Evolutionary conservation across 495 filamentous ascomycete species (phyloP), one percentile per base, ranked within the genome.

Genomic region (Cercophora samala): DNA sequence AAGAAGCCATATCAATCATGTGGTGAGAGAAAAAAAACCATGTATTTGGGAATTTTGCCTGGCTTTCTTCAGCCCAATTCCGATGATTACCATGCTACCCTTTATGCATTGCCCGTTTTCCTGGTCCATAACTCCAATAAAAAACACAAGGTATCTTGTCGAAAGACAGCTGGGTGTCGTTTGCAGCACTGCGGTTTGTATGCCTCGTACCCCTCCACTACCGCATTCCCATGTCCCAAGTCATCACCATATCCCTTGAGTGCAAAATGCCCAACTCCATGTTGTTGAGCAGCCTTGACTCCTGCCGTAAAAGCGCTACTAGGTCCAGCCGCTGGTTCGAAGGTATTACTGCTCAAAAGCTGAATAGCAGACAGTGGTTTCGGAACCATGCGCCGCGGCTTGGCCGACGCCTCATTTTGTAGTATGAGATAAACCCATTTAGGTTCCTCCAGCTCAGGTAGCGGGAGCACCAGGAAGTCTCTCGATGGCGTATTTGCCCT

Each of bases 401-500:
- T 46, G 37, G 37, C 37, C 37, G 37, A 46, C 37, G 37, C 37
- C 37, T 46, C 11, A 46, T 46, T 13, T 46, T 13, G 37, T 46
- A 46, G 37, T 46, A 46, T 46, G 37, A n/a, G 32, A 60, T n/a
- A 22, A 37, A 60, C 37, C n/a, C 60, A 64, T 60, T n/a, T 53
- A 29, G 24, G 42, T 52, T n/a, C 32, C 8, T 62, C 58, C 0
- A 22, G 26, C 22, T 73, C 69, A 78, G 11, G 72, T 72, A 4
- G 69, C 58, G 3, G 89, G 88, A 64, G 91, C 91, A 75, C 93
- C 91, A 0, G 93, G 94, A 46, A 98, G 79, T 69, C 93, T 85
- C 81, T 98, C 94, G 73, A 99, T 93, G 25, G 91, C 89, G 79
- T 97, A 97, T 78, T 96, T 97, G 19, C 88, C 91, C 69, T 88